Conservation (phyloP, 148 eudicot genomes). For the Fallopia convolvulus region DNA sequence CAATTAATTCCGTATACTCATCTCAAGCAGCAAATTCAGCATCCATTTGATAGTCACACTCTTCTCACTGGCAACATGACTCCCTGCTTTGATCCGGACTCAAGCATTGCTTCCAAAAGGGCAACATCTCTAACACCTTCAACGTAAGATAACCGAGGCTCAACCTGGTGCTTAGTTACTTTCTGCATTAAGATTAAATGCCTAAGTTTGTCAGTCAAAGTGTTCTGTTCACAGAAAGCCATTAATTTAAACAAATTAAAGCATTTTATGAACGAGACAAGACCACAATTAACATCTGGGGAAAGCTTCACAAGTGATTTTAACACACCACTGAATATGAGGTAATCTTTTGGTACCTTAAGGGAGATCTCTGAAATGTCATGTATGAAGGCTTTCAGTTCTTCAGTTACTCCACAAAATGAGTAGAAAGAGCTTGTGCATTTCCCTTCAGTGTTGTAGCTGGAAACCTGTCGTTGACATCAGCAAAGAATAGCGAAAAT, state of each 20-base stretch:
- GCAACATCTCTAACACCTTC: conserved; percentile 97
- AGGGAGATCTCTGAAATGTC: conserved; percentile 57
- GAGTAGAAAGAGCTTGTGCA: conserved; percentile 62
- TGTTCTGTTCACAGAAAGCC: not conserved
- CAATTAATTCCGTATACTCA: not conserved
- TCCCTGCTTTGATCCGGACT: conserved; percentile 78
- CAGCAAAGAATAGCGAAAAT: not conserved
- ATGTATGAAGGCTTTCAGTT: conserved; percentile 66
- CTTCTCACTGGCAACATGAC: conserved; percentile 51
- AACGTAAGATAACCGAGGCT: conserved; percentile 58
- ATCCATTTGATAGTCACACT: conserved; percentile 23
- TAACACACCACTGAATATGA: not conserved
- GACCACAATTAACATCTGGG: not conserved
- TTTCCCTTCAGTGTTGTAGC: conserved; percentile 46
- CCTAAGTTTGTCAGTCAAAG: not conserved
- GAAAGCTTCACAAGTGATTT: not conserved
- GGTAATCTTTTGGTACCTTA: conserved; percentile 27
- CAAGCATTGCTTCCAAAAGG: conserved; percentile 85
- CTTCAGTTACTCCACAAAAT: conserved; percentile 85
- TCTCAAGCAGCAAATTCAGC: conserved; percentile 4
- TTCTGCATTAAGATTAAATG: conserved; percentile 33
- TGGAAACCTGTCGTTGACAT: conserved; percentile 45
- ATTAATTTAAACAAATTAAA: not conserved
- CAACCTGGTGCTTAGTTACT: conserved; percentile 34
- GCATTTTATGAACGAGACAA: not conserved